Conservation (phyloP, 768 basidiomycete genomes). For the Pleurotus citrinopileatus region DNA sequence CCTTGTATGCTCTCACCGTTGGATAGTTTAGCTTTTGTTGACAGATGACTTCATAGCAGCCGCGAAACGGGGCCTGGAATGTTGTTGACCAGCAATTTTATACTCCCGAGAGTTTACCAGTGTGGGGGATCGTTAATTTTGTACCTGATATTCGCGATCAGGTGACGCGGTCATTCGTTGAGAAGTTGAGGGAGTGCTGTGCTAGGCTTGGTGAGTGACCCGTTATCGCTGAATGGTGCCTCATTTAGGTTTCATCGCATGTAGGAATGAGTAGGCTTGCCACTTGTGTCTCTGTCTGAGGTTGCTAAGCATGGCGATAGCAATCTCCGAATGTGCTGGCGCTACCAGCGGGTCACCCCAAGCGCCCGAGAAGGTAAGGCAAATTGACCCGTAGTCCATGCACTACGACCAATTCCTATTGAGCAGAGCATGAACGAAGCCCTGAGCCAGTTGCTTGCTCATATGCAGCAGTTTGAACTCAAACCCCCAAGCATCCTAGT, state of each 20-base stretch:
- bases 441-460: neutral
- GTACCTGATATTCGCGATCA: neutral
- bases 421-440: neutral
- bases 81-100: constrained; percentile 18
- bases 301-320: neutral
- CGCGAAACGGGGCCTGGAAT: constrained; percentile 27
- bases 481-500: constrained; percentile 22
- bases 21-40: neutral
- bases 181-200: constrained; percentile 7
- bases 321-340: neutral
- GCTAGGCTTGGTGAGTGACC: constrained; percentile 12
- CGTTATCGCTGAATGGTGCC: no score
- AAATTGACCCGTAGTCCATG: neutral
- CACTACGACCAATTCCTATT: neutral
- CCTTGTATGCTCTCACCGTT: constrained; percentile 2
- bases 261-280: constrained; percentile 18
- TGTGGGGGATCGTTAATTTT: constrained; percentile 21
- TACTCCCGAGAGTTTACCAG: constrained; percentile 12
- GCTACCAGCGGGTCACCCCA: neutral
- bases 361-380: constrained; percentile 6
- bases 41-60: constrained; percentile 16
- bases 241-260: no score
- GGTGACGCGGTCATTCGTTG: neutral
- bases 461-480: neutral
- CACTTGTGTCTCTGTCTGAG: neutral